Percentiles rank a stretch among this genome's conserved stretches.
Conservation (phyloP, 73 alveolate genomes). For the Paraurostyla sp. region DNA sequence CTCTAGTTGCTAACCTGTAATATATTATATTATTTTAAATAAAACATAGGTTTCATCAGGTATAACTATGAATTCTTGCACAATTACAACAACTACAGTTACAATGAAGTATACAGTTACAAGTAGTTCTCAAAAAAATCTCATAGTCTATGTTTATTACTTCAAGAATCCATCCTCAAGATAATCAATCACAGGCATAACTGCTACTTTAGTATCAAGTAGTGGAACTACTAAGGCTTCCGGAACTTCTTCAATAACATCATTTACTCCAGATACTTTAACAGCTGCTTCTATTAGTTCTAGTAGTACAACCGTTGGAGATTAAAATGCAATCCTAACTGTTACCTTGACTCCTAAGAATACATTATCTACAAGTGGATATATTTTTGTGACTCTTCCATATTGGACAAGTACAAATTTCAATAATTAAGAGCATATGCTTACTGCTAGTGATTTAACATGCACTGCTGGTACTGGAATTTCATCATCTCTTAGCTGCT, state of each 20-base stretch:
- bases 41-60: too few species aligned
- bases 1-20: too few species aligned
- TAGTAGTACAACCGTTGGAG: neutral
- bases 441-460: too few species aligned
- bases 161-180: slow-evolving; percentile 33
- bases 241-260: neutral
- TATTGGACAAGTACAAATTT: too few species aligned
- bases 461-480: too few species aligned
- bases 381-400: too few species aligned
- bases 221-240: neutral
- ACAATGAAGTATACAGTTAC: neutral
- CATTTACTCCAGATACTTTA: slow-evolving; percentile 23
- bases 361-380: slow-evolving; percentile 5
- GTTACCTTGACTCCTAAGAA: neutral
- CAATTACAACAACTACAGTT: neutral
- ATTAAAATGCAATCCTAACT: neutral
- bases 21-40: too few species aligned
- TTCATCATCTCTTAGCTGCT: too few species aligned
- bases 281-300: neutral
- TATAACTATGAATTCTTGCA: too few species aligned
- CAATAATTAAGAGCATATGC: too few species aligned
- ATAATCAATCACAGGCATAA: neutral
- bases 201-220: neutral
- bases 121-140: neutral
- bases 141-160: neutral